Evolutionary conservation across 768 basidiomycete genomes (phyloP), one percentile per base, ranked within the genome.

Genomic region (Leccinum arenicola): DNA sequence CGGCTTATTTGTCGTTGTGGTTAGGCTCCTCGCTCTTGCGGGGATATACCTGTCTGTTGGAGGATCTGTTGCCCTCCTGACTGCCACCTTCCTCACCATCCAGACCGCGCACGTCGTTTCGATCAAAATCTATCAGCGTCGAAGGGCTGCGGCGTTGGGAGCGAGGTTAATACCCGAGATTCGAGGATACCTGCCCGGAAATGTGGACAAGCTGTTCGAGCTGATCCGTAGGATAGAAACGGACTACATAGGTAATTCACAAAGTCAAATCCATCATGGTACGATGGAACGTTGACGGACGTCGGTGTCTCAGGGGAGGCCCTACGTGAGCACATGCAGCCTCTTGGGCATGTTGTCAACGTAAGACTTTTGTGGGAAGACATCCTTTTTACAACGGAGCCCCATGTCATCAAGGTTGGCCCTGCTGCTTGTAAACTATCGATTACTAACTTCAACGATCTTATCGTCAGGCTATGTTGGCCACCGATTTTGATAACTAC

Each of bases 341-440:
- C 61, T 36, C 57, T 66, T 15, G 75, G 75, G 17, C 71, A 50
- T 23, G 66, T 57, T 50, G 54, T 79, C 55, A 83, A 85, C 61
- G 21, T 84, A 57, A 69, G 77, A 6, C 68, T 81, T 35, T 56
- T 85, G 19, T 84, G 83, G 80, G 75, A 77, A 19, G 76, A 82
- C 57, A 29, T 79, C 21, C 64, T 83, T 40, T 58, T 86, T 33
- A 86, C 85, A 0, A 69, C 71, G 0, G 78, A 75, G 23, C 85
- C 85, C 0, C 80, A 84, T 50, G 74, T 83, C 36, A 62, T 78
- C 35, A 80, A 79, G 66, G 76, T 73, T 6, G 9, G 64, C 33
- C 29, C 17, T 19, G 6, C 12, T 21, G 11, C 43, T 48, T 8
- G 19, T 21, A 23, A 25, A 25, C 0, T 19, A 50, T 21, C 4